These are phyloP conservation scores for Barnettozyma botsteinii DNA, from an alignment of 805 yeast genomes.

Conservation along the genomic window DNA sequence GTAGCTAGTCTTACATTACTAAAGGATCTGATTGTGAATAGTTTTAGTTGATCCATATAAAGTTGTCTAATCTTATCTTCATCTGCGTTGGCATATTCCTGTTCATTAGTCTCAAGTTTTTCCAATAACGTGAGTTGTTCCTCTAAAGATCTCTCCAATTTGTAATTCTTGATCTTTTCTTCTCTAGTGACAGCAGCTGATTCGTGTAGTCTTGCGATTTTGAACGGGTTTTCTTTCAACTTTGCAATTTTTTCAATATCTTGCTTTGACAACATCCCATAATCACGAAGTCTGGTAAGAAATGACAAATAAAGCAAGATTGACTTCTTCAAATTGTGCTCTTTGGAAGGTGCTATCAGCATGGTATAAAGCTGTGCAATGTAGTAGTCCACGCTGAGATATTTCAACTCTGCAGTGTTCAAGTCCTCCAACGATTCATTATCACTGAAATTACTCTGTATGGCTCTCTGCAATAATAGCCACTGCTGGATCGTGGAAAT, in stretches of 20 bases:
- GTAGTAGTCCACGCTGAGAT: constrained; percentile 52
- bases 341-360: constrained; percentile 25
- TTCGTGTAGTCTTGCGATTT: constrained; percentile 33
- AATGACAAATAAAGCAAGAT: constrained; percentile 41
- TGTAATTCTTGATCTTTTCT: constrained; percentile 66
- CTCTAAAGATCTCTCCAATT: constrained; percentile 49
- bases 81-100: constrained; percentile 36
- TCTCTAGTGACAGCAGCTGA: constrained; percentile 43
- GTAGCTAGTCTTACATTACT: constrained; percentile 49
- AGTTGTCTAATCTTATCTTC: constrained; percentile 60
- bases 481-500: constrained; percentile 35
- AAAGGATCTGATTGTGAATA: constrained; percentile 49
- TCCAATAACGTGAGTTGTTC: constrained; percentile 38
- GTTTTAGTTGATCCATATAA: constrained; percentile 48
- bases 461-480: constrained; percentile 41
- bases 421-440: constrained; percentile 72
- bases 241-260: constrained; percentile 36
- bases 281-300: constrained; percentile 39
- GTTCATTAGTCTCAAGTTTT: constrained; percentile 28
- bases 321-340: constrained; percentile 35
- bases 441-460: constrained; percentile 47
- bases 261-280: constrained; percentile 35
- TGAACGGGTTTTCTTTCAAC: constrained; percentile 26
- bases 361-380: constrained; percentile 37
- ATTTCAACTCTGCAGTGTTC: constrained; percentile 55